These are phyloP conservation scores for Wickerhamomyces chaumierensis DNA, from an alignment of 805 yeast genomes.

Conservation along the genomic window DNA sequence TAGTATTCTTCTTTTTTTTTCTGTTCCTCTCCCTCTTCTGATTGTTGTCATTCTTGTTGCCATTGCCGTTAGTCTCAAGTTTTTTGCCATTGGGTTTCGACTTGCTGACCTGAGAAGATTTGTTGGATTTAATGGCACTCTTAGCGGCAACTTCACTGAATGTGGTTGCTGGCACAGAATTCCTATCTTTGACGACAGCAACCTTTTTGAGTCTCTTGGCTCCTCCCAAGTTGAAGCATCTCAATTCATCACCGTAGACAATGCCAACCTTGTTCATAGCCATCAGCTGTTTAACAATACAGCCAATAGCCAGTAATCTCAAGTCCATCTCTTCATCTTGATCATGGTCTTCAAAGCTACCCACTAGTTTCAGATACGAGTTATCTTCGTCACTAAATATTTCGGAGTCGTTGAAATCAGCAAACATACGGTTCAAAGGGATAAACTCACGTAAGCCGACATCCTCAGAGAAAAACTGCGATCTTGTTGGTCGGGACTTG, in stretches of 20 bases:
- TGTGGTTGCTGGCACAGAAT: neutral
- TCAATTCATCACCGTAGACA: slow-evolving; percentile 11
- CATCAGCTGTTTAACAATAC: slow-evolving; percentile 20
- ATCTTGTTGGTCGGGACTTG: slow-evolving; percentile 31
- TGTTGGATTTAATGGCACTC: too few relatives aligned
- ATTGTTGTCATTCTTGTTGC: neutral
- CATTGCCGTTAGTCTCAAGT: neutral
- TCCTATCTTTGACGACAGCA: neutral
- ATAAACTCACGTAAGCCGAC: slow-evolving; percentile 48
- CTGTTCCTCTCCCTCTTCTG: slow-evolving; percentile 1
- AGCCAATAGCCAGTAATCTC: slow-evolving; percentile 24
- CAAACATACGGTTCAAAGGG: slow-evolving; percentile 40
- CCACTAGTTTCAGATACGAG: slow-evolving; percentile 11
- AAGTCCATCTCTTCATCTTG: slow-evolving; percentile 20
- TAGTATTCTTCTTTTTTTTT: neutral
- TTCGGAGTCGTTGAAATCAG: slow-evolving; percentile 45
- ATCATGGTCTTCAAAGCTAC: slow-evolving; percentile 18
- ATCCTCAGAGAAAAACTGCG: slow-evolving; percentile 53
- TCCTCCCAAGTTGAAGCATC: slow-evolving; percentile 10
- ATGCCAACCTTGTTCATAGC: slow-evolving; percentile 20
- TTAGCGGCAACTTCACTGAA: neutral
- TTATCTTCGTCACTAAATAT: slow-evolving; percentile 10
- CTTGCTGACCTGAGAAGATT: too few relatives aligned
- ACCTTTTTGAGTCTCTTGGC: slow-evolving; percentile 4
- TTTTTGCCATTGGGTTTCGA: too few relatives aligned